A percentile compares a stretch with the other conserved stretches of the same genome.
phyloP scores from a whole-genome alignment of 139 green algal species.

The Microglena sp. region DNA sequence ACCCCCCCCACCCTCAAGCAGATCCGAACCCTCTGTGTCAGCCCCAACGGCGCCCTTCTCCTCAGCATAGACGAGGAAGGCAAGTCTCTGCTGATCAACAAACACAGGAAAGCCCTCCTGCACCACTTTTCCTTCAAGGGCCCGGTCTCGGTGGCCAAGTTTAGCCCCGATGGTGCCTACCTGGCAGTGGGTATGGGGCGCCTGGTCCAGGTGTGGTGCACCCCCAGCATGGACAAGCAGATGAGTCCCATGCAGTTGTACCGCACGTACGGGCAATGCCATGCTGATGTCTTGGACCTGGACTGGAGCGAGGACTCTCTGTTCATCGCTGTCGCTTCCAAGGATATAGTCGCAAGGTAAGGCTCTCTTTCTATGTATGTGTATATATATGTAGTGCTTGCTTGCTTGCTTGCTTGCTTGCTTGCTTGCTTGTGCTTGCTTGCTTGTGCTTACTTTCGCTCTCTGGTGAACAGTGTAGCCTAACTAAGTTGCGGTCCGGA shows the following conservation, averaged over 20 bases:
- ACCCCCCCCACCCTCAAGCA: slow-evolving; percentile 10
- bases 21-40: slow-evolving; percentile 64
- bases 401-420: too few relatives aligned
- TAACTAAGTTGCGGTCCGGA: too few relatives aligned
- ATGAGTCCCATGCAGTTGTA: slow-evolving; percentile 84
- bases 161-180: slow-evolving; percentile 80
- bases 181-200: slow-evolving; percentile 75
- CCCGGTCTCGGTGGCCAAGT: slow-evolving; percentile 61
- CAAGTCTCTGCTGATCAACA: slow-evolving; percentile 67
- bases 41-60: slow-evolving; percentile 71
- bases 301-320: slow-evolving; percentile 70
- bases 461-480: too few relatives aligned
- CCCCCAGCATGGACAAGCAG: slow-evolving; percentile 68
- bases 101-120: slow-evolving; percentile 59
- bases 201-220: slow-evolving; percentile 86
- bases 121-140: slow-evolving; percentile 90
- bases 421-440: too few relatives aligned
- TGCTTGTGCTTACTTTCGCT: too few relatives aligned
- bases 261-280: slow-evolving; percentile 74
- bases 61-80: slow-evolving; percentile 81
- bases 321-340: slow-evolving; percentile 71
- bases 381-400: too few relatives aligned
- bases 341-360: slow-evolving; percentile 65
- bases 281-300: slow-evolving; percentile 75
- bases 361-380: too few relatives aligned